Base-by-base conservation (phyloP, 2,329 filamentous ascomycete genomes). In the Sporothrix schenckii region DNA sequence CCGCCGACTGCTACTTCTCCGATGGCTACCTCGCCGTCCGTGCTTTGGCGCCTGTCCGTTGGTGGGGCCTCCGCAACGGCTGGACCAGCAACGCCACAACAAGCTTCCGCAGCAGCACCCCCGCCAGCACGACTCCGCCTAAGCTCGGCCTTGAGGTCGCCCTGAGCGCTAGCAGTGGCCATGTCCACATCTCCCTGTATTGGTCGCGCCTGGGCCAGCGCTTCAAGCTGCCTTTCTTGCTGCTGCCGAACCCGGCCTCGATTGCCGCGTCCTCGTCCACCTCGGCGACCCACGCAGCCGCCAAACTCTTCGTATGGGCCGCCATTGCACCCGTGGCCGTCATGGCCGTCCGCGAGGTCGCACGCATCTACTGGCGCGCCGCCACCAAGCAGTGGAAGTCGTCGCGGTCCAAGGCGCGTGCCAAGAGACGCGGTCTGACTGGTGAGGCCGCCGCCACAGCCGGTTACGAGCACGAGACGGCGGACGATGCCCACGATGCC, bases 171-270 rank as follows among this genome's bases (percentile, higher is more conserved):
- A 70, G 72, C 44, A 76, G 77, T 2, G 78, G 78, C 72, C 80
- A 78, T 69, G 73, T 84, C n/a, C 80, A 83, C 70, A 70, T 84
- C 58, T 83, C 82, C 11, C 75, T 83, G 1, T 83, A 84, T 77
- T 83, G 82, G 81, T 83, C 83, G 1, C 80, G 81, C 1, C 79
- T 83, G 34, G 79, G 79, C 34, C 83, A 84, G 74, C 79, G 81
- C 19, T 75, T 85, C 73, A 80, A 78, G 71, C 66, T 85, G 34
- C 83, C 83, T 1, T 72, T 85, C 34, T 74, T 83, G 41, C 63
- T 74, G n/a, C 74, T 84, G 47, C 78, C 80, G 7, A 76, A 78
- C 27, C 74, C 74, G 24, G 21, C 44, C 69, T 76, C 50, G 52
- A 4, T 11, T 3, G 70, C 75, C 27, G 39, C 11, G n/a, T 56